Base-by-base conservation (phyloP, 306 rosid species). In the Carpinus fangiana region DNA sequence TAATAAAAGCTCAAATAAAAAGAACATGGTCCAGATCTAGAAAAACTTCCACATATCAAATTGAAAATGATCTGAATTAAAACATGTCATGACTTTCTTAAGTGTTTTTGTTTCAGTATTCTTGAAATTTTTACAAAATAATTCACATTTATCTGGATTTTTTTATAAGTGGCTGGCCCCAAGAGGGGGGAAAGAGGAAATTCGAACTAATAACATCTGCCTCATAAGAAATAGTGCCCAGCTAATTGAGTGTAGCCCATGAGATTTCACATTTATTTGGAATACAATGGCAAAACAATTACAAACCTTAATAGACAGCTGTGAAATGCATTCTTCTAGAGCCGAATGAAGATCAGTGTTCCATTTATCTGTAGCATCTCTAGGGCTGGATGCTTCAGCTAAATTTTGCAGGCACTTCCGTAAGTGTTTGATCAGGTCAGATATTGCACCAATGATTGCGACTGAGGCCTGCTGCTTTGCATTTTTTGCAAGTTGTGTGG, bases 361-460 rank as follows among this genome's bases (percentile, higher is more conserved):
- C 87, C 78, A 84, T 79, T 89, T 86, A 79, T 86, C 87, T 62
- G 81, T 77, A 76, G 78, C 74, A 69, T 68, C 86, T 79, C 72
- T 82, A 56, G 67, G 73, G 88, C 86, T 76, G 26, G 90, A 82
- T 48, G 84, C 82, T 84, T 86, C 95, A 59, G 82, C 83, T 85
- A 82, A 84, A 84, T 79, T 86, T 84, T 91, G 91, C 74, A 91
- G 79, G 88, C 96, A 88, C 78, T 83, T 95, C 80, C 98, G 84
- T 72, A 95, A 89, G 75, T 90, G 97, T 84, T 90, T 95, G 31
- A 91, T 84, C 79, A 90, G 91, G 80, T 91, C 97, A 69, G 91
- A 76, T 80, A 93, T 88, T 70, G 98, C 92, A 84, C 97, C 90
- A 69, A 81, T 78, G 13, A 91, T 82, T 28, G 97, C 88, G 34